These are phyloP conservation scores for Solanum clarkiae DNA, from an alignment of 257 asterid species.

Conservation along the genomic window DNA sequence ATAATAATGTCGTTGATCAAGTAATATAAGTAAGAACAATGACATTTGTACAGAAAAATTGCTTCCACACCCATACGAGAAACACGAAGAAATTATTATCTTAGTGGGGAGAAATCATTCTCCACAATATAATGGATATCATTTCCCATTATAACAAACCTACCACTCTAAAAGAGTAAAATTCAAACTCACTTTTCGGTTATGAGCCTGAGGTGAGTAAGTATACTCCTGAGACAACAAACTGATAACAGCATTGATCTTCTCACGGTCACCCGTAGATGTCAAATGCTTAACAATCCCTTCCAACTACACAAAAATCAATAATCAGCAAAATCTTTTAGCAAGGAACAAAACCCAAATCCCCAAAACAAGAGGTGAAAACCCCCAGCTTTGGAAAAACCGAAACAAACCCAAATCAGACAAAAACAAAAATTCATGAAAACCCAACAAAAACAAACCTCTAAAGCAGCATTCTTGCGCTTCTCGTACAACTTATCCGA, in stretches of 20 bases:
- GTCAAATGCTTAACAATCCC: conserved; percentile 88
- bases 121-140: not conserved
- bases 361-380: not conserved
- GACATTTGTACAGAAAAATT: not conserved
- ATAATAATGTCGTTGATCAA: not conserved
- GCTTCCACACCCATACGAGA: not conserved
- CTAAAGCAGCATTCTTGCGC: conserved; percentile 97
- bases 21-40: not conserved
- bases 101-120: not conserved
- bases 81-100: not conserved
- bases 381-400: not conserved
- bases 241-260: conserved; percentile 64
- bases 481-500: conserved; percentile 96
- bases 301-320: conserved; percentile 49
- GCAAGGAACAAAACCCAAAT: not conserved
- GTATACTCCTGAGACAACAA: conserved; percentile 66
- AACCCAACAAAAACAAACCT: conserved; percentile 28
- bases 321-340: conserved; percentile 2
- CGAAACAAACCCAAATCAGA: not conserved
- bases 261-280: conserved; percentile 64
- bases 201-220: conserved; percentile 80
- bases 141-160: not conserved
- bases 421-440: not conserved
- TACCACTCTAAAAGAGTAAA: not conserved
- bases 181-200: conserved; percentile 57